Evolutionary conservation across 192 early-diverging fungal species (phyloP), one percentile per base, ranked within the genome.

Genomic region (Backusella liffmaniae): DNA sequence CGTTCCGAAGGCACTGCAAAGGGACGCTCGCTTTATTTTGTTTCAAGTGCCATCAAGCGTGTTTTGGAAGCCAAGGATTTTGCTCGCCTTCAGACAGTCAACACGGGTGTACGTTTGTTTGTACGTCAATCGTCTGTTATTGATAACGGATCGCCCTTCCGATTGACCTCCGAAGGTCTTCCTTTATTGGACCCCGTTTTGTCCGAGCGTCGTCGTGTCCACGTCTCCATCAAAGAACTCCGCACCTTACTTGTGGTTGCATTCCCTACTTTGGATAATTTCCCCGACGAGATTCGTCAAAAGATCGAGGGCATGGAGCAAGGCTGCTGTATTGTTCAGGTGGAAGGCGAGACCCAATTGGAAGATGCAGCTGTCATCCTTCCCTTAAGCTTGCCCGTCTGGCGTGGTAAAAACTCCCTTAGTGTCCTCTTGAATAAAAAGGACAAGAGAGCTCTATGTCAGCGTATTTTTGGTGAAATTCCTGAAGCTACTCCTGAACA

Each of bases 31-130:
- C 81, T 99, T 5, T 98, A 99, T 83, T 88, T 96, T 75, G 94
- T 97, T 9, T 93, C 93, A 1, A 81, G 88, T n/a, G 80, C 93
- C 16, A 93, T 98, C 73, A 94, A 94, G 77, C 74, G 76, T 30
- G 80, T 98, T 30, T 80, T 98, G 77, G 69, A 81, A 44, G 87
- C 92, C 5, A 56, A 80, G 0, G 91, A 94, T 70, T 83, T 86
- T 36, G 77, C 82, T 10, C 88, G 90, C 35, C 82, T 95, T 66
- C 90, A 91, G 49, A 86, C 94, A 4, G 96, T 99, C 53, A 98
- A 99, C 84, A 96, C 96, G 0, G 98, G 98, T 32, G 94, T 99
- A 70, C 87, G 89, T 59, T 84, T 93, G 16, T 98, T 99, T 80
- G 89, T 91, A 42, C 91, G 94, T 74, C 91, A 92, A 85, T 87